Base-by-base conservation (phyloP, 2,329 filamentous ascomycete species). In the Dothistroma pini region DNA sequence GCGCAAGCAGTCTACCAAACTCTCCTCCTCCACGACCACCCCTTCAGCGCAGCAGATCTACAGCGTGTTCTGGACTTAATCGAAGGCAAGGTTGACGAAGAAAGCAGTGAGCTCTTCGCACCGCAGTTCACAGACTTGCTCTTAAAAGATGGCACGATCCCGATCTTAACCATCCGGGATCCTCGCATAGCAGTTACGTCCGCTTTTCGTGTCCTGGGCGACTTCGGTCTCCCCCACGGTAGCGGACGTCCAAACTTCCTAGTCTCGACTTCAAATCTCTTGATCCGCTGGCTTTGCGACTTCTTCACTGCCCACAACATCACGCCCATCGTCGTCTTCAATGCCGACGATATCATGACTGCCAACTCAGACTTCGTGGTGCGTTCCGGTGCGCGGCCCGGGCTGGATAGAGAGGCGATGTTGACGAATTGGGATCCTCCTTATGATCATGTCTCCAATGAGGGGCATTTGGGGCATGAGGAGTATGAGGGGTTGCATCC, bases 131-230 rank as follows among this genome's bases (percentile, higher is more conserved):
- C 8, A 10, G 21, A 50, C 11, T 12, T 31, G 11, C 48, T 50
- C 21, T 12, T 25, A 19, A 29, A 50, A 11, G 11, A 25, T 2
- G 48, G 48, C 21, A 7, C 56, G 44, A 32, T 57, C 10, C 59
- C 59, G 12, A 58, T 62, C 60, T 34, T 62, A 38, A 58, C 60
- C 4, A 58, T 62, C 32, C 56, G 60, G 2, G 75, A 79, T 58
- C 77, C 77, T 3, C 75, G 75, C 11, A 63, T 79, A 31, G 65
- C 71, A 10, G 78, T 75, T 49, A 72, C 76, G 5, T 79, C 77
- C 1, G 65, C 71, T 25, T 75, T 75, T 62, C 75, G 76, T 14
- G 59, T 62, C 1, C 25, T 66, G 14, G 34, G 52, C 14, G 29
- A 47, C 34, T 56, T 66, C 53, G 57, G 58, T 12, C 35, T 63